These are phyloP conservation scores for Glaciozyma antarctica DNA, from an alignment of 768 basidiomycete genomes.

Conservation along the genomic window DNA sequence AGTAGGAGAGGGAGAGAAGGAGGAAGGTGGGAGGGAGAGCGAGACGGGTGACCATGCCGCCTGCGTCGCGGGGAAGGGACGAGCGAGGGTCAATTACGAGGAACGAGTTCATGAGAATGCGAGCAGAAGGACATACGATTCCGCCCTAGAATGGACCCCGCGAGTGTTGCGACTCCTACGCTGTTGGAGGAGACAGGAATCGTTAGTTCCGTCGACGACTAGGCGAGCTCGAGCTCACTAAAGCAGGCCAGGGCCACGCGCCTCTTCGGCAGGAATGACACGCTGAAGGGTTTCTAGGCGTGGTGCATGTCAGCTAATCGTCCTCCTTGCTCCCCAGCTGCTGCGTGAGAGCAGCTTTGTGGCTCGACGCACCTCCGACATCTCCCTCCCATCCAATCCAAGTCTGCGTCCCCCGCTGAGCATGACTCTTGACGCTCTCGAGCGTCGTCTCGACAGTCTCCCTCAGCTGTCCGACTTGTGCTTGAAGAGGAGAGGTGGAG, in stretches of 20 bases:
- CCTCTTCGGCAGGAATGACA: conserved; percentile 65
- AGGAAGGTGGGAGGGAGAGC: conserved; percentile 68
- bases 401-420: conserved; percentile 61
- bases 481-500: conserved; percentile 64
- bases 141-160: conserved; percentile 75
- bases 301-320: too few species aligned
- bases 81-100: not conserved
- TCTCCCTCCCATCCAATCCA: conserved; percentile 81
- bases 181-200: conserved; percentile 1
- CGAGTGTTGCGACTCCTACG: conserved; percentile 76
- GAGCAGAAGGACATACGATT: conserved; percentile 46
- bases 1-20: conserved; percentile 60
- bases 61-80: conserved; percentile 17
- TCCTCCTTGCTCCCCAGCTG: too few species aligned
- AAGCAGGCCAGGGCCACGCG: conserved; percentile 76
- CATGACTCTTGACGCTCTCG: conserved; percentile 51
- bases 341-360: too few species aligned
- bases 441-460: conserved; percentile 51
- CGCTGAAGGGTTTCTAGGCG: not conserved
- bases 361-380: conserved; percentile 58
- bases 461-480: conserved; percentile 62
- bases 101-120: not conserved
- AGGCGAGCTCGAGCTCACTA: conserved; percentile 43
- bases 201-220: not conserved
- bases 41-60: conserved; percentile 54